phyloP scores from a whole-genome alignment of 2,329 filamentous ascomycete species.

The Fulvia fulva region DNA sequence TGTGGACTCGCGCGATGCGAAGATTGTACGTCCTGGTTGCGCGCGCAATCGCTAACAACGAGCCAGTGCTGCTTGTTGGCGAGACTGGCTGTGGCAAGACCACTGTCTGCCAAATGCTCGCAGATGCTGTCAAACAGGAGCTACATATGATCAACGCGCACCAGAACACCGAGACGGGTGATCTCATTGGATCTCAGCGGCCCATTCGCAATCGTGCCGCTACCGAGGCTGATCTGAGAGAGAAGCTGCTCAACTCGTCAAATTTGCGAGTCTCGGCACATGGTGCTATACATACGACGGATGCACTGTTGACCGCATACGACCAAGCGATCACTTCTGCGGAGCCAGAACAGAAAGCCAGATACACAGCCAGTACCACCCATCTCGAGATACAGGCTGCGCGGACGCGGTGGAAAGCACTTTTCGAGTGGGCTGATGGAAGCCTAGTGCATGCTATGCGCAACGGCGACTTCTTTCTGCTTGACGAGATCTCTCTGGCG shows the following conservation, averaged over 20 bases:
- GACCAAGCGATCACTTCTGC: constrained; percentile 44
- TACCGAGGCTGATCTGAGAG: constrained; percentile 61
- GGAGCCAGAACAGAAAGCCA: constrained; percentile 13
- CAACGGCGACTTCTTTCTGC: constrained; percentile 80
- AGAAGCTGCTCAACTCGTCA: constrained; percentile 53
- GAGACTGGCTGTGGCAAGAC: constrained; percentile 99
- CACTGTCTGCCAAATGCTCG: constrained; percentile 87
- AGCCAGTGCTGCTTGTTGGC: constrained; percentile 89
- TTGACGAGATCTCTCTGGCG: constrained; percentile 96
- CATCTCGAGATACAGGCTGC: constrained; percentile 40
- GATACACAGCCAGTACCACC: constrained; percentile 10
- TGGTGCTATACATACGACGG: constrained; percentile 37
- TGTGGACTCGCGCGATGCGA: constrained; percentile 95
- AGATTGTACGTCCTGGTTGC: constrained; percentile 86
- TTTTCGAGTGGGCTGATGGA: constrained; percentile 97
- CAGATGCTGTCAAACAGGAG: constrained; percentile 70
- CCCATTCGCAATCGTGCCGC: constrained; percentile 80
- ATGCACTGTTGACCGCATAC: constrained; percentile 59
- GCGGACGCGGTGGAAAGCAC: constrained; percentile 66
- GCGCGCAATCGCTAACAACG: constrained; percentile 79
- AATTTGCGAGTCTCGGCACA: constrained; percentile 20
- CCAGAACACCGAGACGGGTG: constrained; percentile 95
- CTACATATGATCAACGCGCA: constrained; percentile 94
- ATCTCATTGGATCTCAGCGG: constrained; percentile 91
- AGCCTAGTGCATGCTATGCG: constrained; percentile 93